Evolutionary conservation across 192 early-diverging fungal species (phyloP).

Genomic region (Coemansia umbellata): DNA sequence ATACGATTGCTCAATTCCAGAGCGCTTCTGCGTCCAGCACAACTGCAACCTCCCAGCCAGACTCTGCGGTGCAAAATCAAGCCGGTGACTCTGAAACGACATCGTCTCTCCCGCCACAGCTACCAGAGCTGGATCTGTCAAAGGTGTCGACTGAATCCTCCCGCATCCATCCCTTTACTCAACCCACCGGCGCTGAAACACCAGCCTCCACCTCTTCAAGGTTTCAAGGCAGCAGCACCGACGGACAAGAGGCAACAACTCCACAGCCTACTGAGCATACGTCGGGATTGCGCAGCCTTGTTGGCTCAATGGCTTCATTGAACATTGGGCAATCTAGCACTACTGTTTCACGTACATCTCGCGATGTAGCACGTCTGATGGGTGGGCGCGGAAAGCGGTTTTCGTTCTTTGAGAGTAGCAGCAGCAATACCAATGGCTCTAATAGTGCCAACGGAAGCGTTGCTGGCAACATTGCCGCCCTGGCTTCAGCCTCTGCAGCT

Average conservation of each 20-base stretch:
- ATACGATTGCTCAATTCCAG: slow-evolving; percentile 50
- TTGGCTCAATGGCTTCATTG: slow-evolving; percentile 49
- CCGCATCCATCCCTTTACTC: neutral
- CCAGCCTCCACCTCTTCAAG: neutral
- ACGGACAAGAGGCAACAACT: neutral
- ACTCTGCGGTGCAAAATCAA: neutral
- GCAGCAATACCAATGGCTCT: neutral
- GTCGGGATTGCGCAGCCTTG: slow-evolving; percentile 37
- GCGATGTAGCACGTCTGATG: slow-evolving; percentile 50
- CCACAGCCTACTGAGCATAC: neutral
- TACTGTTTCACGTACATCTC: slow-evolving; percentile 36
- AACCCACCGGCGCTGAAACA: neutral
- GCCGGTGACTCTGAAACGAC: neutral
- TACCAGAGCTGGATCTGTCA: slow-evolving; percentile 46
- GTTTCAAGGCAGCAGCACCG: neutral
- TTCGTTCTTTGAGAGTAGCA: slow-evolving; percentile 46
- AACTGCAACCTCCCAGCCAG: neutral
- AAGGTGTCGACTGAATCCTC: slow-evolving; percentile 39
- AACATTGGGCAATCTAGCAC: slow-evolving; percentile 21
- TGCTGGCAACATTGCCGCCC: neutral
- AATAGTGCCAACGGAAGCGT: neutral
- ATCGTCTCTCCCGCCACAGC: slow-evolving; percentile 40
- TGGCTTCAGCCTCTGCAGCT: neutral
- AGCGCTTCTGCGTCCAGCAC: neutral
- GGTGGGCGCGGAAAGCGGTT: slow-evolving; percentile 49